phyloP scores from a whole-genome alignment of 164 flowering plant genomes.

The Malania oleifera region DNA sequence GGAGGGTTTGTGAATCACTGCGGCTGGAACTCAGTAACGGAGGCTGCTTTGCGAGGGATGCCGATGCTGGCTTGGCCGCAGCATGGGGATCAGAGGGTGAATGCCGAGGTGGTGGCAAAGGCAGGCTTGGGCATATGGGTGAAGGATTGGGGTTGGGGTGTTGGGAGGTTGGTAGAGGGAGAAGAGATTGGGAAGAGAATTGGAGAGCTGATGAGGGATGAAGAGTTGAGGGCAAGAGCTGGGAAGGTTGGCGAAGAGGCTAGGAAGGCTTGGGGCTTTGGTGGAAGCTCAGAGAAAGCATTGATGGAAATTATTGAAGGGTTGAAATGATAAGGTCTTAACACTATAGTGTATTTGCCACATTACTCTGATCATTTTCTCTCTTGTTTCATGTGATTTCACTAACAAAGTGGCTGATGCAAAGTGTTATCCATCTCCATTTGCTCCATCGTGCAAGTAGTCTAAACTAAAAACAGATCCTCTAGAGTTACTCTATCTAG shows the following conservation, averaged over 20 bases:
- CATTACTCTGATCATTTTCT: too few relatives aligned
- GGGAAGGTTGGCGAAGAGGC: slow-evolving; percentile 20
- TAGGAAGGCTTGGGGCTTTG: slow-evolving; percentile 14
- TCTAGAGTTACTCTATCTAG: too few relatives aligned
- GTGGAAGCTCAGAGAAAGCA: slow-evolving; percentile 17
- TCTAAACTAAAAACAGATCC: too few relatives aligned
- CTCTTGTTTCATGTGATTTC: too few relatives aligned
- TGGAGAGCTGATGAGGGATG: slow-evolving; percentile 23
- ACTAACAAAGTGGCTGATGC: too few relatives aligned
- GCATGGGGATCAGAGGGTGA: slow-evolving; percentile 28
- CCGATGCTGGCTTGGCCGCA: slow-evolving; percentile 34
- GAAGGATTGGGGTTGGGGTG: slow-evolving; percentile 25
- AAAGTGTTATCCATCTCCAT: too few relatives aligned
- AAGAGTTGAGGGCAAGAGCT: slow-evolving; percentile 13
- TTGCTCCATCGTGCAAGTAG: too few relatives aligned
- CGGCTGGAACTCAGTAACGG: slow-evolving; percentile 41
- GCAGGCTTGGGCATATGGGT: slow-evolving; percentile 25
- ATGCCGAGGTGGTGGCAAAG: slow-evolving; percentile 28
- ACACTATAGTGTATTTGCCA: too few relatives aligned
- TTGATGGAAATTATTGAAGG: slow-evolving; percentile 3
- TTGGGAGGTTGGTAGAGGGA: slow-evolving; percentile 14
- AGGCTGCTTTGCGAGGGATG: slow-evolving; percentile 29
- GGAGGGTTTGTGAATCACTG: slow-evolving; percentile 34
- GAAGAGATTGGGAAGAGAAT: slow-evolving; percentile 27
- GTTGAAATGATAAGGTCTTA: too few relatives aligned